These are phyloP conservation scores for Allantophomopsis lycopodina DNA, from an alignment of 2,329 filamentous ascomycete species.

Conservation along the genomic window DNA sequence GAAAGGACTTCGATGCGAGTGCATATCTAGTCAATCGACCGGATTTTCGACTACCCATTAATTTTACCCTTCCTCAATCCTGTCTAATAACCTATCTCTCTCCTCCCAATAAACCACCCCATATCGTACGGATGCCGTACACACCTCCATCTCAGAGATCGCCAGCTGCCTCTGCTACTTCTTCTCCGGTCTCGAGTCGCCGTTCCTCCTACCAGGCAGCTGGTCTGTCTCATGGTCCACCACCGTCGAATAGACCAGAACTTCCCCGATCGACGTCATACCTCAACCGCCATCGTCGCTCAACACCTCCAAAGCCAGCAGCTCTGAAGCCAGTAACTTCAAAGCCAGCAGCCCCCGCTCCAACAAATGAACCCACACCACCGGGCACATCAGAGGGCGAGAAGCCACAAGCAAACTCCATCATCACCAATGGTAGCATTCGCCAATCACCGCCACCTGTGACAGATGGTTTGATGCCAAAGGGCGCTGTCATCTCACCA, in stretches of 20 bases:
- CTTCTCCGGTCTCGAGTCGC: slow-evolving; percentile 43
- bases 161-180: slow-evolving; percentile 41
- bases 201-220: slow-evolving; percentile 39
- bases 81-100: slow-evolving; percentile 3
- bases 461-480: slow-evolving; percentile 62
- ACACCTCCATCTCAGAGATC: slow-evolving; percentile 63
- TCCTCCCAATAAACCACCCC: slow-evolving; percentile 1
- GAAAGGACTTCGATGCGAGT: too few relatives aligned
- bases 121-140: slow-evolving; percentile 60
- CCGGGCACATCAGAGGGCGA: slow-evolving; percentile 14
- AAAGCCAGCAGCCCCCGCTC: slow-evolving; percentile 16
- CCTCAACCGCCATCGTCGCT: slow-evolving; percentile 47
- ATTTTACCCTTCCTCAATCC: too few relatives aligned
- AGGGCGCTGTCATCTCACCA: slow-evolving; percentile 77
- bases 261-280: slow-evolving; percentile 54
- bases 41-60: too few relatives aligned
- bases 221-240: slow-evolving; percentile 19
- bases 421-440: slow-evolving; percentile 40
- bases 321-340: too few relatives aligned
- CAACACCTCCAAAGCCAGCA: slow-evolving; percentile 28
- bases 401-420: slow-evolving; percentile 13
- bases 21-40: too few relatives aligned
- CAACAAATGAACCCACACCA: slow-evolving; percentile 13
- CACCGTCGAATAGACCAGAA: slow-evolving; percentile 26
- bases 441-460: slow-evolving; percentile 76